phyloP scores from a whole-genome alignment of 192 early-diverging fungal genomes.

The Phlyctochytrium arcticum region DNA sequence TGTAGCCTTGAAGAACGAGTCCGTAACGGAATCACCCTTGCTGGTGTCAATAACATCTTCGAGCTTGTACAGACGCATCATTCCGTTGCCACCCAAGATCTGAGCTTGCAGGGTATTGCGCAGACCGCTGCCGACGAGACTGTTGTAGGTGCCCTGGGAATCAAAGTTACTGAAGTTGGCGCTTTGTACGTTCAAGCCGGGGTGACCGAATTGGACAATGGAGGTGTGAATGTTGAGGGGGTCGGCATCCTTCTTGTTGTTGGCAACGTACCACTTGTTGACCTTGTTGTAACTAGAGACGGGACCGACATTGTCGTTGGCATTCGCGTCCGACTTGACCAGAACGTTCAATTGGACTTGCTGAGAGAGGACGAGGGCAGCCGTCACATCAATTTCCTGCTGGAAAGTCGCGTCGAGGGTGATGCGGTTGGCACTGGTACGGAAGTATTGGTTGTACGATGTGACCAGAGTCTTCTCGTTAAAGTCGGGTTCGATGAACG shows the following conservation, averaged over 20 bases:
- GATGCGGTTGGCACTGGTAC: slow-evolving; percentile 7
- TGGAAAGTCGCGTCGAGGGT: slow-evolving; percentile 21
- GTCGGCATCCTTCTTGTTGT: slow-evolving; percentile 8
- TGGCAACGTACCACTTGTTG: neutral
- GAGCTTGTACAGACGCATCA: slow-evolving; percentile 30
- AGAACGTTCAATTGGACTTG: slow-evolving; percentile 18
- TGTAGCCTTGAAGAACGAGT: slow-evolving; percentile 28
- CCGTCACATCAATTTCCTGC: slow-evolving; percentile 29
- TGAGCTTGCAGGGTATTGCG: slow-evolving; percentile 28
- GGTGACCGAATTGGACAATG: slow-evolving; percentile 38
- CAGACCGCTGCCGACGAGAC: slow-evolving; percentile 12
- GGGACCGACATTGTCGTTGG: slow-evolving; percentile 27
- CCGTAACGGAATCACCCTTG: slow-evolving; percentile 15
- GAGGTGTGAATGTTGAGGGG: slow-evolving; percentile 27
- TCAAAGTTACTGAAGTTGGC: slow-evolving; percentile 27
- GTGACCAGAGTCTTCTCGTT: neutral
- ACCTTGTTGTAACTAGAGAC: slow-evolving; percentile 21
- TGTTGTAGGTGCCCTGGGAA: slow-evolving; percentile 14
- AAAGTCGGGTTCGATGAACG: slow-evolving; percentile 19
- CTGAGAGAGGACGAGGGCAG: slow-evolving; percentile 3
- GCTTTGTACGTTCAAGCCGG: slow-evolving; percentile 13
- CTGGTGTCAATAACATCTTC: slow-evolving; percentile 30
- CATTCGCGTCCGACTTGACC: slow-evolving; percentile 33
- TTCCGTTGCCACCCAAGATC: slow-evolving; percentile 26
- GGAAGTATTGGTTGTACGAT: slow-evolving; percentile 23